These are phyloP conservation scores for Oryza punctata DNA, from an alignment of 176 grass and related monocot species.

Conservation along the genomic window DNA sequence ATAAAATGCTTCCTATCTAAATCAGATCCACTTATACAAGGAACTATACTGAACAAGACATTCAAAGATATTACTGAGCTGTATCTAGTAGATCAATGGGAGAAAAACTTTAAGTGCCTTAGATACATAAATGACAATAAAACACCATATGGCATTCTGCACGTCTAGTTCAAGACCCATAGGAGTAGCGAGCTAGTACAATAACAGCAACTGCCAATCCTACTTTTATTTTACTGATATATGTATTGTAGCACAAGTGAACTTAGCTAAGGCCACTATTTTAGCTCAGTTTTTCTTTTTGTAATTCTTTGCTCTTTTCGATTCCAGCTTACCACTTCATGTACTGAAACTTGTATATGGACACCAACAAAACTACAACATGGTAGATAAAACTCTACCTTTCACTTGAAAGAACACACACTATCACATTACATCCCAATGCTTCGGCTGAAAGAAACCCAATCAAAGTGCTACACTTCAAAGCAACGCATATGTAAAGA, in stretches of 20 bases:
- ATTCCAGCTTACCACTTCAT: too few relatives aligned
- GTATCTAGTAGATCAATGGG: not conserved
- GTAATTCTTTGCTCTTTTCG: too few relatives aligned
- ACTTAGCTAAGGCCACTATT: not conserved
- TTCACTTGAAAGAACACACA: too few relatives aligned
- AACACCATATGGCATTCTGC: not conserved
- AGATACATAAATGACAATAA: not conserved
- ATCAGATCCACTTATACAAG: too few relatives aligned
- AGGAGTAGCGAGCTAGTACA: not conserved
- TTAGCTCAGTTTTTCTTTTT: too few relatives aligned
- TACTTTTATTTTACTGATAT: not conserved
- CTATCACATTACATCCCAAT: not conserved
- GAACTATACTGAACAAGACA: too few relatives aligned
- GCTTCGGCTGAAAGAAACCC: slow-evolving; percentile 21
- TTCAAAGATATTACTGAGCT: not conserved
- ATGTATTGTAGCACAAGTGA: not conserved
- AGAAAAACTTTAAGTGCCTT: not conserved
- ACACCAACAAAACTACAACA: too few relatives aligned
- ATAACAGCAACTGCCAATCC: not conserved
- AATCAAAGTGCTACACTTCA: not conserved
- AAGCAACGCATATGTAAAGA: slow-evolving; percentile 11
- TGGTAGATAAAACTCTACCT: too few relatives aligned
- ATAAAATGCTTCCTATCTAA: too few relatives aligned
- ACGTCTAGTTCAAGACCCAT: not conserved
- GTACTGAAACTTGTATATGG: too few relatives aligned